Conservation (phyloP, 208 protist genomes). For the Leptomonas seymouri region DNA sequence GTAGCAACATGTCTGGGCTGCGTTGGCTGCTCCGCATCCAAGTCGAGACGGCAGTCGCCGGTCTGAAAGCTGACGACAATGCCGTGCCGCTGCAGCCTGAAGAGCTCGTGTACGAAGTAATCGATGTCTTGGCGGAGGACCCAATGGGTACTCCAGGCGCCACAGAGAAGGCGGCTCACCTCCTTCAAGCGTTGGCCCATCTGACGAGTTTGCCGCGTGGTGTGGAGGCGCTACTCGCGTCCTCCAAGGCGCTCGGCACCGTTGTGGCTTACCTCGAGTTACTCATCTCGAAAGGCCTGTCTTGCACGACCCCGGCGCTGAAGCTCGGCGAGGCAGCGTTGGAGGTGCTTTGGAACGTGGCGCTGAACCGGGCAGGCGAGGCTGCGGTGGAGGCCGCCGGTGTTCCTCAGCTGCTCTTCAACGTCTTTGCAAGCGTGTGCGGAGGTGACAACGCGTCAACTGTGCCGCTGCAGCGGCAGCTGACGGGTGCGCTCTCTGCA, state of each 20-base stretch:
- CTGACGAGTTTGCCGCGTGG: conserved; percentile 30
- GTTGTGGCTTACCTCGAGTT: conserved; percentile 7
- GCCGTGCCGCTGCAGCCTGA: conserved; percentile 11
- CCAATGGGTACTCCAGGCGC: background rate
- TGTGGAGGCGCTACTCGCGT: conserved; percentile 19
- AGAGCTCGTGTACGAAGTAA: conserved; percentile 17
- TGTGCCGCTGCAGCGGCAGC: conserved; percentile 51
- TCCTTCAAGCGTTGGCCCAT: conserved; percentile 28
- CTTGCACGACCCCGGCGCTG: background rate
- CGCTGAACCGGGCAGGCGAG: conserved; percentile 51
- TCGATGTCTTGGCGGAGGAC: conserved; percentile 19
- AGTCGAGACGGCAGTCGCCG: conserved; percentile 22
- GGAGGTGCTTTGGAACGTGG: conserved; percentile 59
- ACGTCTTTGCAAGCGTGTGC: conserved; percentile 40
- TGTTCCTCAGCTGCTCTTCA: conserved; percentile 47
- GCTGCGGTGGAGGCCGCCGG: conserved; percentile 43
- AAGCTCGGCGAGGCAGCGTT: conserved; percentile 31
- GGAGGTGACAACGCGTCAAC: conserved; percentile 10
- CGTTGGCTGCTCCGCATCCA: conserved; percentile 70
- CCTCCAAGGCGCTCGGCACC: background rate
- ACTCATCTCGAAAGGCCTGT: conserved; percentile 2
- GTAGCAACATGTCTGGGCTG: conserved; percentile 60
- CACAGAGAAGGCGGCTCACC: conserved; percentile 5
- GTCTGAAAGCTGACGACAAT: conserved; percentile 14
- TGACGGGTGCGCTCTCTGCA: conserved; percentile 74